Base-by-base conservation (phyloP, 352 stramenopile species). In the Chrysophaeum taylorii region DNA sequence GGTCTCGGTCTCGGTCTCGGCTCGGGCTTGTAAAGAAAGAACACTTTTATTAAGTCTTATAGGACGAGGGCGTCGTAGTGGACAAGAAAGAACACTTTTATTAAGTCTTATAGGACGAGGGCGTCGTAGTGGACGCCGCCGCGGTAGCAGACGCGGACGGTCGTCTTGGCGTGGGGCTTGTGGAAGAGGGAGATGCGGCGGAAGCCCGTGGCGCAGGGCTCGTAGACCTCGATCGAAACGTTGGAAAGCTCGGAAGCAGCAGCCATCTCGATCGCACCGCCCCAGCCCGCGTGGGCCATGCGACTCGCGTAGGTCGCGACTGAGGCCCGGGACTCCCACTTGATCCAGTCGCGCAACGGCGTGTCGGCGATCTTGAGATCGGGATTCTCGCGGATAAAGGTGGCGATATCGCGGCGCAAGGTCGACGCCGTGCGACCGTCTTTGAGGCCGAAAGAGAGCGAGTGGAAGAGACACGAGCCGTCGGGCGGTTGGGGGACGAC, bases 181-280 rank as follows among this genome's bases (percentile, higher is more conserved):
- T 75, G 39, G 68, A 79, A 79, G 36, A 70, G 63, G 29, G 69
- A 76, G 38, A 79, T 79, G 50, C 71, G 64, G 31, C 64, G 72
- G 70, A 42, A 79, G 50, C 71, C 73, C 21, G 48, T 43, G 31
- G 41, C 41, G n/a, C 25, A 43, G 1, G 60, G 41, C 57, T 78
- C 74, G 37, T 77, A 80, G 18, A 80, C 75, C 35, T 79, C 45
- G 15, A 80, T 57, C 43, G 75, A 71, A 35, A 70, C 36, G 35
- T 71, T 29, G 43, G 57, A 67, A 5, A 79, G 62, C 7, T 71
- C 43, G 21, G 70, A 75, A 5, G 64, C 38, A 36, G 66, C 68
- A 25, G 71, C 74, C 70, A 80, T 73, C 52, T 80, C 75, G 52
- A 80, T 80, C 18, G 71, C 73, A 31, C 75, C 75, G 33, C 75